Percentiles rank a stretch among this genome's conserved stretches.
These are phyloP conservation scores for Pisolithus microcarpus DNA, from an alignment of 768 basidiomycete species.

Conservation along the genomic window DNA sequence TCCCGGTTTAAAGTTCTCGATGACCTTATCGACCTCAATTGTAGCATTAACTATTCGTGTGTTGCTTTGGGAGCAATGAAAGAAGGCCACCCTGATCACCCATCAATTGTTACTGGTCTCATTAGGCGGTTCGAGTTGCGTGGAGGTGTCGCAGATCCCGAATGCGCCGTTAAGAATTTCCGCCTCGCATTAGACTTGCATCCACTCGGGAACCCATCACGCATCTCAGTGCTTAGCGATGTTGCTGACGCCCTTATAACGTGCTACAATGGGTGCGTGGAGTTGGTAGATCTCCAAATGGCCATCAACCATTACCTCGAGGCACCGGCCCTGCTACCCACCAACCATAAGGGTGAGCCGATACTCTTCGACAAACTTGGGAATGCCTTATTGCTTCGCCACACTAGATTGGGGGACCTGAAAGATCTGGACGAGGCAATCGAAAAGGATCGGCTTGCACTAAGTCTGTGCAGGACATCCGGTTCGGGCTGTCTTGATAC, in stretches of 20 bases:
- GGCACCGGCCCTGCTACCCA: slow-evolving; percentile 13
- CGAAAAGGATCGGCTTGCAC: slow-evolving; percentile 16
- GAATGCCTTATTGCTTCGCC: slow-evolving; percentile 19
- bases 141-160: slow-evolving; percentile 17
- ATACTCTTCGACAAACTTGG: slow-evolving; percentile 16
- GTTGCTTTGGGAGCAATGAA: slow-evolving; percentile 13
- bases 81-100: slow-evolving; percentile 11
- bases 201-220: slow-evolving; percentile 10
- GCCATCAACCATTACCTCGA: slow-evolving; percentile 19
- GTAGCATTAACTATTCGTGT: slow-evolving; percentile 16
- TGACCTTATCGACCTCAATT: slow-evolving; percentile 15
- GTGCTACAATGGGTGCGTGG: slow-evolving; percentile 19
- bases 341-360: slow-evolving; percentile 9
- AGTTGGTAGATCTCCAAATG: slow-evolving; percentile 22
- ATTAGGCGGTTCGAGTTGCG: slow-evolving; percentile 15
- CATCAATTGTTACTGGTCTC: slow-evolving; percentile 15
- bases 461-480: slow-evolving; percentile 12
- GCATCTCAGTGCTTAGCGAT: slow-evolving; percentile 14
- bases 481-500: slow-evolving; percentile 10
- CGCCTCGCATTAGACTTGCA: slow-evolving; percentile 14
- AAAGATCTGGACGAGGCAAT: slow-evolving; percentile 23
- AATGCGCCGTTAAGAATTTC: slow-evolving; percentile 22
- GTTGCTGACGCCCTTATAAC: slow-evolving; percentile 21
- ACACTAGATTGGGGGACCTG: slow-evolving; percentile 8
- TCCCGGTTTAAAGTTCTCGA: slow-evolving; percentile 21